Conservation (phyloP, 2,329 filamentous ascomycete species). For the Botrytis byssoidea region DNA sequence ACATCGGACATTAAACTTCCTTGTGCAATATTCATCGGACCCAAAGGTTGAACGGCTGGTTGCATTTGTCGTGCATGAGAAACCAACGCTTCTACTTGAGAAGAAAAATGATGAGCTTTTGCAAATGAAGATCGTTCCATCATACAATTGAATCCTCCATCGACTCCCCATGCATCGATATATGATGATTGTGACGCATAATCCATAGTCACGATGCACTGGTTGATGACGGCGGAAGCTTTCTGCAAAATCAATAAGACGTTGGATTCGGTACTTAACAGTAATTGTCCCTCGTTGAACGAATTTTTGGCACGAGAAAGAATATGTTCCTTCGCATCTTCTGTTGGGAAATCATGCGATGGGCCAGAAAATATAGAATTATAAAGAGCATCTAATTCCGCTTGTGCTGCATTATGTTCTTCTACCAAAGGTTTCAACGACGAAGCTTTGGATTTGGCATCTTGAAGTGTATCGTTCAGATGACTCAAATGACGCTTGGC, state of each 20-base stretch:
- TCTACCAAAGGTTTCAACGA: slow-evolving; percentile 42
- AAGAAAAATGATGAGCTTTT: slow-evolving; percentile 53
- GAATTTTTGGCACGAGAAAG: slow-evolving; percentile 39
- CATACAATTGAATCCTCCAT: slow-evolving; percentile 37
- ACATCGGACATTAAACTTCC: slow-evolving; percentile 50
- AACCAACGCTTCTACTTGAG: slow-evolving; percentile 45
- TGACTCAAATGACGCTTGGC: slow-evolving; percentile 36
- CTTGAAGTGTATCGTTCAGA: slow-evolving; percentile 42
- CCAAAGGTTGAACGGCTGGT: slow-evolving; percentile 42
- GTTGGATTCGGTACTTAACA: slow-evolving; percentile 43
- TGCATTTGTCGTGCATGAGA: slow-evolving; percentile 44
- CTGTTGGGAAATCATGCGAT: slow-evolving; percentile 51
- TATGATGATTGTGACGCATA: slow-evolving; percentile 44
- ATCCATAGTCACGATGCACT: slow-evolving; percentile 43
- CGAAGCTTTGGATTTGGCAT: slow-evolving; percentile 41
- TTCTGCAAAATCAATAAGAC: slow-evolving; percentile 43
- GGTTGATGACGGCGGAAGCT: slow-evolving; percentile 42
- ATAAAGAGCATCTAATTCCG: slow-evolving; percentile 52
- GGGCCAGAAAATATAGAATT: slow-evolving; percentile 51
- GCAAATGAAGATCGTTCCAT: slow-evolving; percentile 43
- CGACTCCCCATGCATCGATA: slow-evolving; percentile 48
- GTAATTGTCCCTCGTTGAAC: slow-evolving; percentile 42
- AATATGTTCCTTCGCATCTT: slow-evolving; percentile 47
- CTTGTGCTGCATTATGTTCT: slow-evolving; percentile 45
- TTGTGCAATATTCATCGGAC: slow-evolving; percentile 44